Evolutionary conservation across 2,329 filamentous ascomycete genomes (phyloP).

Genomic region (Coleophoma crateriformis): DNA sequence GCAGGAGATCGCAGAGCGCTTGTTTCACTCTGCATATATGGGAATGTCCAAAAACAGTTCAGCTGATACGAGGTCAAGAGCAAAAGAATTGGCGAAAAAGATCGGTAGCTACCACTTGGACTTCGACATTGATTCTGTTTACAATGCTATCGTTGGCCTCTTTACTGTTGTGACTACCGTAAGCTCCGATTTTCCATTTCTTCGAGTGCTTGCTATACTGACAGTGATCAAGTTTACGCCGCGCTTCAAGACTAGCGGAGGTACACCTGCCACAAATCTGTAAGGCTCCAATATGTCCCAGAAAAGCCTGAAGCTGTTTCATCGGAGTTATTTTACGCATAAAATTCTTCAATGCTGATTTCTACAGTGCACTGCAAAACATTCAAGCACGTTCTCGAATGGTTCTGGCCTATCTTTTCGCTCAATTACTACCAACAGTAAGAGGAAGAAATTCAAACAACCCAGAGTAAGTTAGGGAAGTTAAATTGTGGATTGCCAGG

Average conservation of each 20-base stretch:
- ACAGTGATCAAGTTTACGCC: conserved; percentile 51
- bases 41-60: conserved; percentile 64
- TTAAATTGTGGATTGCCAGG: too few relatives aligned
- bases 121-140: conserved; percentile 64
- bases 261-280: conserved; percentile 35
- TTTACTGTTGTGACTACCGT: too few relatives aligned
- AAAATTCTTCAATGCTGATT: too few relatives aligned
- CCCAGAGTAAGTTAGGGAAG: not conserved
- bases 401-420: conserved; percentile 57
- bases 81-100: conserved; percentile 50
- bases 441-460: conserved; percentile 34
- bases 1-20: conserved; percentile 49
- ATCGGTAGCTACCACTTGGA: conserved; percentile 72
- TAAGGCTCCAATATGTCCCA: too few relatives aligned
- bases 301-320: too few relatives aligned
- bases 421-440: conserved; percentile 54
- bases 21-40: conserved; percentile 65
- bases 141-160: too few relatives aligned
- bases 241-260: conserved; percentile 54
- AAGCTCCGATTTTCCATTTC: too few relatives aligned
- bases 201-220: too few relatives aligned
- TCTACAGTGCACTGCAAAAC: conserved; percentile 42
- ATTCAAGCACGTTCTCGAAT: conserved; percentile 60
- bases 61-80: conserved; percentile 52
- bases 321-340: too few relatives aligned